Evolutionary conservation across 805 yeast genomes (phyloP).

Genomic region (Lachancea lanzarotensis): DNA sequence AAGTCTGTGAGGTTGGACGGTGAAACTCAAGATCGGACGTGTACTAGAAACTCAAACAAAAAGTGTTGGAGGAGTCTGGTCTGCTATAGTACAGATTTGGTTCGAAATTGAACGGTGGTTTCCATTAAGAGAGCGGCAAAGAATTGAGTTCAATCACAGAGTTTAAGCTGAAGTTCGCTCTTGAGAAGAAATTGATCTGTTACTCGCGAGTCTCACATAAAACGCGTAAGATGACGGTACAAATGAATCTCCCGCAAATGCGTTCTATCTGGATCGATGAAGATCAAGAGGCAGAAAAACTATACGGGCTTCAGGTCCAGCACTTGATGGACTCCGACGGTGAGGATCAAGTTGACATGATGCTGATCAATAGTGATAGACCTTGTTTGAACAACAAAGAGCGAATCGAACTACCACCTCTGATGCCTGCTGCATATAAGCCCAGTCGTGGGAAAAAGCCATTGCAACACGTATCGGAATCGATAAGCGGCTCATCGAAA

Average conservation of each 20-base stretch:
- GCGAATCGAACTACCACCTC: constrained; percentile 35
- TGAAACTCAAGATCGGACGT: no score
- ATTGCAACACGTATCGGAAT: not conserved
- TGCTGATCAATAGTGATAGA: constrained; percentile 31
- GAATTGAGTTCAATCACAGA: not conserved
- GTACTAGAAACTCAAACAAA: no score
- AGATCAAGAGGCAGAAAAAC: constrained; percentile 32
- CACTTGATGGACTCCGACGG: constrained; percentile 24
- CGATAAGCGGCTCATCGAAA: not conserved
- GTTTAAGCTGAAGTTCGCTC: not conserved
- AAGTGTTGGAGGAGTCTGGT: no score
- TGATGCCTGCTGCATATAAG: constrained; percentile 23
- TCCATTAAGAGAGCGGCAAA: no score
- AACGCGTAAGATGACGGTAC: constrained; percentile 5
- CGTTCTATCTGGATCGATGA: constrained; percentile 41
- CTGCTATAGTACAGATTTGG: no score
- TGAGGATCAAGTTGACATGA: constrained; percentile 28
- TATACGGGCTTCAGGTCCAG: constrained; percentile 30
- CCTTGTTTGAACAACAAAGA: constrained; percentile 31
- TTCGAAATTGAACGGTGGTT: no score
- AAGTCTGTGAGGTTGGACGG: not conserved
- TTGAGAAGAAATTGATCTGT: no score
- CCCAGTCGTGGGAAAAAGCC: constrained; percentile 6
- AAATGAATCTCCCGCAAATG: constrained; percentile 29
- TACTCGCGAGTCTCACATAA: no score